Base-by-base conservation (phyloP, 2,329 filamentous ascomycete species). In the Neopestalotiopsis sp. region DNA sequence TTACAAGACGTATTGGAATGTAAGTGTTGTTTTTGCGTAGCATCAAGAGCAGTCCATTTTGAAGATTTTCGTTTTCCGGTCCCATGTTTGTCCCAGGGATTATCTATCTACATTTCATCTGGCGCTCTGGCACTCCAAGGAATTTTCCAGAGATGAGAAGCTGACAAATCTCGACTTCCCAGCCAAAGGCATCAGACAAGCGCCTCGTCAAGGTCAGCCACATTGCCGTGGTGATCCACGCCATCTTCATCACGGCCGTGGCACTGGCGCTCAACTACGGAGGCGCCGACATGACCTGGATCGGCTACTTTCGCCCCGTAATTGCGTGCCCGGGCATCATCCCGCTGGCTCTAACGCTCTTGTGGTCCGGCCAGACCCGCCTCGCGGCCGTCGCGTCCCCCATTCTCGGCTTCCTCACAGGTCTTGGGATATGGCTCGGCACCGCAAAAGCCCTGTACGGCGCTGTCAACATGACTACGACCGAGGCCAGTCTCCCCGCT, bases 1-100 rank as follows among this genome's bases (percentile, higher is more conserved):
- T n/a, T 87, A 83, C 75, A 81, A 82, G 63, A 86, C 83, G 4
- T 87, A 87, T 70, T 78, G 86, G 76, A 83, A 86, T 68, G 34
- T 38, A 38, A 38, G 34, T 38, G 24, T 28, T 28, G 3, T 28
- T 28, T 28, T 28, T 1, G 24, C 24, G 24, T 28, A 28, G 24
- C 24, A 28, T 28, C 24, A 28, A 28, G 24, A 28, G 1, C 24
- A 28, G 24, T 28, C 24, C 24, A 28, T 28, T 28, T 28, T 28
- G 24, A 28, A 28, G 24, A 28, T 28, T 28, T 28, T 28, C 24
- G 34, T 38, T 38, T 83, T 86, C 71, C 77, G 78, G 42, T 77
- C 34, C 34, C 34, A 38, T 7, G 10, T 38, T 38, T 38, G 34
- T 38, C 34, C 34, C 10, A 10, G 34, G 34, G 1, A 9, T 7